Percentiles rank a stretch among this genome's conserved stretches.
Conservation (phyloP, 176 grass and related monocot genomes). For the Oropetium thomaeum region DNA sequence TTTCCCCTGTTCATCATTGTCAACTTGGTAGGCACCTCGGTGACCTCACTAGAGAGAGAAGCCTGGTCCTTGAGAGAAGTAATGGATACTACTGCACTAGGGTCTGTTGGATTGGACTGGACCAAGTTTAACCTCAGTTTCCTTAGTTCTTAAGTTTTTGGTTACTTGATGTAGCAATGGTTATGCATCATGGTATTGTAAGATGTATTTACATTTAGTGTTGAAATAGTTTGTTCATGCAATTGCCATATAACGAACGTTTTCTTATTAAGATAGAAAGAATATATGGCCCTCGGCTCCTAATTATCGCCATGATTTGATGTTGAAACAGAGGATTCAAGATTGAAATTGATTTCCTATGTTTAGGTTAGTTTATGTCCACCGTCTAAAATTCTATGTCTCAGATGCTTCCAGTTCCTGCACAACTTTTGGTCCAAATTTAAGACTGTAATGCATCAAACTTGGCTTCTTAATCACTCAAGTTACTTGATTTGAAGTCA, state of each 20-base stretch:
- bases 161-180: constrained; percentile 7
- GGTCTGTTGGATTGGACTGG: constrained; percentile 52
- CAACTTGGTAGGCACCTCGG: constrained; percentile 26
- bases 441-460: not conserved
- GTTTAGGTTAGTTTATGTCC: not conserved
- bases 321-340: not conserved
- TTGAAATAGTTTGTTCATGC: not conserved
- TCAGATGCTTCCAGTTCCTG: not conserved
- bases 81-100: constrained; percentile 50
- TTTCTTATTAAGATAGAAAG: constrained; percentile 7
- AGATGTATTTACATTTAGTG: not conserved
- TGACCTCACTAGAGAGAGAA: constrained; percentile 27
- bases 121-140: constrained; percentile 36
- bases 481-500: constrained; percentile 9
- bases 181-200: not conserved
- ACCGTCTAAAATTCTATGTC: not conserved
- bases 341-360: not conserved
- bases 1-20: constrained; percentile 8
- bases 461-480: not conserved
- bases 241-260: not conserved
- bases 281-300: not conserved
- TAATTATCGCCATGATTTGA: not conserved
- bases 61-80: constrained; percentile 38
- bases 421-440: constrained; percentile 12
- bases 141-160: constrained; percentile 60